Percentiles rank a stretch among this genome's conserved stretches.
These are phyloP conservation scores for Diaporthe amygdali DNA, from an alignment of 2,329 filamentous ascomycete species.

Conservation along the genomic window DNA sequence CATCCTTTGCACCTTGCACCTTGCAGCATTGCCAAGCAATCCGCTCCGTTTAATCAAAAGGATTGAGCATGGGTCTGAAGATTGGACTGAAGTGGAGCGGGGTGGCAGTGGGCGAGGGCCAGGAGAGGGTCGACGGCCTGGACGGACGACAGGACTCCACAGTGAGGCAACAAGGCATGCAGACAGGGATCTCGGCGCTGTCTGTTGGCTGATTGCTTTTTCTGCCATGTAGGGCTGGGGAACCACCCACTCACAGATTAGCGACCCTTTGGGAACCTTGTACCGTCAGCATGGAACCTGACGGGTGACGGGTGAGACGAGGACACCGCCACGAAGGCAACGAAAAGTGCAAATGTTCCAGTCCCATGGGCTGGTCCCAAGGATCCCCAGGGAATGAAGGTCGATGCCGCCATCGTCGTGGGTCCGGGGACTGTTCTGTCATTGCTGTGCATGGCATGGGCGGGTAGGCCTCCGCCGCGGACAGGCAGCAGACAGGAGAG, in stretches of 20 bases:
- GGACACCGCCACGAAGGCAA: conserved; percentile 6
- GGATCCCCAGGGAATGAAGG: neutral
- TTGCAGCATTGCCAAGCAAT: neutral
- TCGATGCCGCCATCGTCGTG: neutral
- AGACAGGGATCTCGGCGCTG: neutral
- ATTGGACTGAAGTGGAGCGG: conserved; percentile 3
- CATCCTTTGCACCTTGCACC: neutral
- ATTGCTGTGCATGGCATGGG: no score
- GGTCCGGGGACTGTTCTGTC: neutral
- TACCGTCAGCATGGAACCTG: conserved; percentile 1
- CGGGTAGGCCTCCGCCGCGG: neutral
- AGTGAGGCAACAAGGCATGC: conserved; percentile 9
- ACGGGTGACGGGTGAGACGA: neutral
- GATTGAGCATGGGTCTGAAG: conserved; percentile 15
- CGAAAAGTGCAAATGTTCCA: neutral
- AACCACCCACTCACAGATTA: conserved; percentile 16
- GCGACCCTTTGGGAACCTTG: conserved; percentile 13
- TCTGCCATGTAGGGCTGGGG: conserved; percentile 17
- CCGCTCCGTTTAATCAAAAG: conserved; percentile 17
- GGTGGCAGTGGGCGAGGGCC: conserved; percentile 1
- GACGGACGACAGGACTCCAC: neutral
- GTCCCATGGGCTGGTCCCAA: no score
- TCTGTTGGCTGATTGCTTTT: conserved; percentile 19
- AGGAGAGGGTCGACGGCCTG: conserved; percentile 4
- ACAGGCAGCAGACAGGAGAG: neutral